Evolutionary conservation across 228 moss, liverwort and hornwort genomes (phyloP), one percentile per base, ranked within the genome.

Genomic region (Sphagnum fallax): DNA sequence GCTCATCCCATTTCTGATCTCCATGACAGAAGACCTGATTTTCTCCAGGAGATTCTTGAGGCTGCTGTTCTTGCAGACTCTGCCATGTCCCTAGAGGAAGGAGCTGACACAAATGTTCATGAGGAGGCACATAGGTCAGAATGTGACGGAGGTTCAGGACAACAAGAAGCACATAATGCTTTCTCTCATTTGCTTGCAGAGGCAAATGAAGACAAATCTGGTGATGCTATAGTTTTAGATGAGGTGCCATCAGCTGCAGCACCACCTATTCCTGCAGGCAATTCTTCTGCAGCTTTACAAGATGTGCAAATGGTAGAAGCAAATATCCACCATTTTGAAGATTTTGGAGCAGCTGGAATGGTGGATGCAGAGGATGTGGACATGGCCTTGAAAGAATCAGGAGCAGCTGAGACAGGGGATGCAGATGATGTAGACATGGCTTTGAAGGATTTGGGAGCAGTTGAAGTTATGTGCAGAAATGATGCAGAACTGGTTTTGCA

Each of bases 1-100:
- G 79, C 69, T 58, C 87, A 84, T 49, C 65, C 77, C 50, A 79
- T 69, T 4, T 73, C 74, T 14, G 75, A 67, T 49, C 66, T 67
- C 59, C 83, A 79, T 47, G 77, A 78, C 59, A 78, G 61, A 57
- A 61, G 87, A 69, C 80, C 83, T 55, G 86, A 87, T 74, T 85
- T 78, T 67, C 75, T 81, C 70, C 81, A 70, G 82, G 83, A 78
- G 77, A 87, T 87, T 62, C 67, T 87, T 6, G 87, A 83, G 70
- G 81, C 84, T 16, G 83, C 87, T 9, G 87, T 83, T 52, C 75
- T 83, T 50, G 75, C 84, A 51, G 87, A 87, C 67, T 62, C 79
- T 8, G 81, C 78, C 13, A 79, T 87, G 84, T 61, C 70, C 15
- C 81, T 81, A 63, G 70, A 75, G 55, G 87, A 77, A n/a, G 70